Base-by-base conservation (phyloP, 805 yeast species). In the Candida sonorensis region DNA sequence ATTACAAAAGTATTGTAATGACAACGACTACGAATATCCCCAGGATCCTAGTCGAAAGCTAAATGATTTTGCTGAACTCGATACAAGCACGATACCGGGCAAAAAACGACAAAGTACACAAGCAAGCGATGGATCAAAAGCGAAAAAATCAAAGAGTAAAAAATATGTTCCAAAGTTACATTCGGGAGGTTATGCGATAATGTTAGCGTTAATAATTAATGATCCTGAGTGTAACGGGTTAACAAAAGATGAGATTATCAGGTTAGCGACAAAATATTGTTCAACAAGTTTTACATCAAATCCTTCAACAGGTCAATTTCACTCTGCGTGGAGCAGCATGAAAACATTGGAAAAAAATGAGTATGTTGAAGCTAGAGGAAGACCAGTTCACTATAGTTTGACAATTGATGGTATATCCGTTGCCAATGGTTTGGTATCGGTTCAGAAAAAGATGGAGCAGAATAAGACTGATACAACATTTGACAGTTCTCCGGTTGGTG, bases 161-260 rank as follows among this genome's bases (percentile, higher is more conserved):
- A 63, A 57, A 23, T 86, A 82, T 52, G 67, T 86, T 0, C 97
- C 97, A 0, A 67, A 64, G 29, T 74, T 75, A 38, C 59, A 88
- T 22, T 75, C 92, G 0, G 96, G 96, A 2, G 94, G 83, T 0
- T 88, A 83, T 59, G 95, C 92, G 0, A 81, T 87, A 7, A 46
- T 87, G 13, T 39, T 85, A 13, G 77, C 78, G 0, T 56, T 87
- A 3, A 58, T 65, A 30, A 62, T 72, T 27, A 53, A 50, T 17
- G 86, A 78, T 45, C 52, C 57, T 4, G 45, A 55, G 2, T 54
- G 66, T 14, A 48, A 53, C n/a, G 94, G 95, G 0, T 47, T 83
- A 45, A 66, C 77, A 4, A 81, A 75, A 47, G 73, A 72, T 9
- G 80, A 74, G 23, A 67, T 87, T 5, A 60, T 72, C 2, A 47